Percentiles rank a stretch among this genome's conserved stretches.
Conservation (phyloP, 2,329 filamentous ascomycete genomes). For the Fusarium nygamai region DNA sequence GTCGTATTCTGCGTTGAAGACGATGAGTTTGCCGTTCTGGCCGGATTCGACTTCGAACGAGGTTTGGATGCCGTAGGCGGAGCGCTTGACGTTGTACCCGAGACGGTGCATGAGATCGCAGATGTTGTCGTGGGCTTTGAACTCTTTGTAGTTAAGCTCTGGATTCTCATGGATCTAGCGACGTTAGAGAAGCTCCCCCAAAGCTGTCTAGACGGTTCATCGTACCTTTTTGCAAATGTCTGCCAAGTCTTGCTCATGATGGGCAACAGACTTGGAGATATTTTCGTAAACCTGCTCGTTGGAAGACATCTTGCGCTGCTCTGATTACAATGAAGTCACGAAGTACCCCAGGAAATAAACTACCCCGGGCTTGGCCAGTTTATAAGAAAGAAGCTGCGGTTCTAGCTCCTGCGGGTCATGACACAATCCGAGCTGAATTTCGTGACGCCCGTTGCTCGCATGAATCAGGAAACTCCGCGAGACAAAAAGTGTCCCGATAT, state of each 20-base stretch:
- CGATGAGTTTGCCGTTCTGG: conserved; percentile 12
- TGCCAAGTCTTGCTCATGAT: conserved; percentile 22
- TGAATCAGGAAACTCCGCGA: neutral
- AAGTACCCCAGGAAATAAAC: neutral
- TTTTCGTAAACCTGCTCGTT: neutral
- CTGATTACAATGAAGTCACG: neutral
- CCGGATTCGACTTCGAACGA: conserved; percentile 28
- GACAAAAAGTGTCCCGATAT: neutral
- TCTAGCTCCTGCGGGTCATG: neutral
- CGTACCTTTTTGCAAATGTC: conserved; percentile 27
- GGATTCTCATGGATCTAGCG: conserved; percentile 24
- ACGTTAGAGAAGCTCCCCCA: neutral
- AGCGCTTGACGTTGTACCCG: conserved; percentile 12
- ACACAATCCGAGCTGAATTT: neutral
- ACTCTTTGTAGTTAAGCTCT: conserved; percentile 21
- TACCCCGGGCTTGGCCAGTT: neutral
- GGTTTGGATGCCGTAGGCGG: conserved; percentile 15
- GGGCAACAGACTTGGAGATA: conserved; percentile 22
- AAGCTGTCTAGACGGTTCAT: fast-evolving
- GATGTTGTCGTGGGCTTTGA: conserved; percentile 22
- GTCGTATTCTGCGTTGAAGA: conserved; percentile 34
- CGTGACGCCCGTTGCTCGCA: neutral
- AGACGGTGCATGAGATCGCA: conserved; percentile 10
- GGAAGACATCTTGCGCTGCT: neutral
- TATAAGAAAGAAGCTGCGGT: neutral